These are phyloP conservation scores for Tubosaeta brunneosetosa DNA, from an alignment of 768 basidiomycete species.

Conservation along the genomic window DNA sequence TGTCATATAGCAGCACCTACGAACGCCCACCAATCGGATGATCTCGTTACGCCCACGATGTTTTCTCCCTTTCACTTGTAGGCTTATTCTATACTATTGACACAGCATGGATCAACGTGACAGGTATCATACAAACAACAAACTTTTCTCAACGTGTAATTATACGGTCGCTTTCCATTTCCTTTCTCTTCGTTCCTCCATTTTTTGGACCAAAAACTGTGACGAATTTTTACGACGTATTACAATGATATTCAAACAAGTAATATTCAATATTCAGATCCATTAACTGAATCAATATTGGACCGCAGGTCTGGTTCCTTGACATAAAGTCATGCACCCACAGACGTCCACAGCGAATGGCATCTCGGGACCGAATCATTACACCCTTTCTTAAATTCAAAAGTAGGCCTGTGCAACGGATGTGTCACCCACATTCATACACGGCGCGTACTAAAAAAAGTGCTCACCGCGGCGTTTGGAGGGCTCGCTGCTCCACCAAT, in stretches of 20 bases:
- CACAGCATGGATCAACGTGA: slow-evolving; percentile 19
- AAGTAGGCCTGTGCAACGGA: slow-evolving; percentile 22
- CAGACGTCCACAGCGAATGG: background rate
- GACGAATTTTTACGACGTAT: slow-evolving; percentile 28
- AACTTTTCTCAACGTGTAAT: slow-evolving; percentile 25
- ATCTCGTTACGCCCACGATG: slow-evolving; percentile 14
- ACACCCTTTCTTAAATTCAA: slow-evolving; percentile 8
- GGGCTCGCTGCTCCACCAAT: slow-evolving; percentile 68
- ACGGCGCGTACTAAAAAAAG: background rate
- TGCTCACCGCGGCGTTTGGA: slow-evolving; percentile 63
- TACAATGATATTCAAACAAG: slow-evolving; percentile 15
- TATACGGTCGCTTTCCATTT: slow-evolving; percentile 12
- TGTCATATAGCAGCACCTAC: slow-evolving; percentile 47
- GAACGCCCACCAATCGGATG: slow-evolving; percentile 5
- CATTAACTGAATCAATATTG: background rate
- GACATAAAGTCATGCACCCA: background rate
- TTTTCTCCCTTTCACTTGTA: slow-evolving; percentile 17
- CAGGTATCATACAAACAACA: slow-evolving; percentile 23
- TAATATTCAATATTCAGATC: slow-evolving; percentile 12
- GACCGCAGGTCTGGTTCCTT: background rate
- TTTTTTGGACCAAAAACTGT: slow-evolving; percentile 6
- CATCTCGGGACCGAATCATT: background rate
- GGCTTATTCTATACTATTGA: slow-evolving; percentile 36
- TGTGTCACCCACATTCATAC: background rate
- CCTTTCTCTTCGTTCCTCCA: background rate